A percentile compares a stretch with the other conserved stretches of the same genome.
Evolutionary conservation across 2,329 filamentous ascomycete genomes (phyloP).

Genomic region (Clathrospora elynae): DNA sequence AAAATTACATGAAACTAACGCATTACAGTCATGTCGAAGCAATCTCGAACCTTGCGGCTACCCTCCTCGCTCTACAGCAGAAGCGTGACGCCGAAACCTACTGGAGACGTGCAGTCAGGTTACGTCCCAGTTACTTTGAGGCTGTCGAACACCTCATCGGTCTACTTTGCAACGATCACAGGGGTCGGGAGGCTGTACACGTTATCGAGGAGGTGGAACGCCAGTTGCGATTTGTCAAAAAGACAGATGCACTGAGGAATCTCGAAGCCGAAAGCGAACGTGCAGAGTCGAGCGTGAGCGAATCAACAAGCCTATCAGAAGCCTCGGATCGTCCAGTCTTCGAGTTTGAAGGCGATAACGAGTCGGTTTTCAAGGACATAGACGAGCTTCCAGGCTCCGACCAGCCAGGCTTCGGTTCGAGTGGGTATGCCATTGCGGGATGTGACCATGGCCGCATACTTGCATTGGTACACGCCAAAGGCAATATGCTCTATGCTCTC

Average conservation of each 20-base stretch:
- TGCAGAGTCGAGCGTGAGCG: constrained; percentile 63
- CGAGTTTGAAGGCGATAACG: constrained; percentile 56
- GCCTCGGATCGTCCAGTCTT: constrained; percentile 62
- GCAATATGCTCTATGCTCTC: constrained; percentile 94
- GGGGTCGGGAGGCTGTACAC: constrained; percentile 81
- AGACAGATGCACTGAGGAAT: constrained; percentile 54
- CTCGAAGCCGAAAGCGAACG: constrained; percentile 64
- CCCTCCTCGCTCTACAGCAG: constrained; percentile 80
- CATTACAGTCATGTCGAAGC: constrained; percentile 79
- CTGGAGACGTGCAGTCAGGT: constrained; percentile 83
- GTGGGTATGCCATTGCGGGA: constrained; percentile 82
- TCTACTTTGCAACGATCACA: constrained; percentile 78
- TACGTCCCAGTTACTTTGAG: constrained; percentile 88
- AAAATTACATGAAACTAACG: constrained; percentile 12
- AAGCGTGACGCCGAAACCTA: constrained; percentile 82
- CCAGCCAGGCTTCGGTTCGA: constrained; percentile 70
- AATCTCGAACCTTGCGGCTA: constrained; percentile 89
- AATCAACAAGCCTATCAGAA: constrained; percentile 60
- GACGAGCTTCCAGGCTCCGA: constrained; percentile 50
- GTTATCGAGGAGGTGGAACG: constrained; percentile 86
- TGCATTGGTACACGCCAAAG: constrained; percentile 93
- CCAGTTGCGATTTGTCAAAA: constrained; percentile 62
- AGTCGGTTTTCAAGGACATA: constrained; percentile 47
- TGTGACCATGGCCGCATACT: constrained; percentile 91
- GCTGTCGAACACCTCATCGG: constrained; percentile 93